Percentiles rank a stretch among this genome's conserved stretches.
These are phyloP conservation scores for Trichoderma sp. DNA, from an alignment of 2,329 filamentous ascomycete genomes.

Conservation along the genomic window DNA sequence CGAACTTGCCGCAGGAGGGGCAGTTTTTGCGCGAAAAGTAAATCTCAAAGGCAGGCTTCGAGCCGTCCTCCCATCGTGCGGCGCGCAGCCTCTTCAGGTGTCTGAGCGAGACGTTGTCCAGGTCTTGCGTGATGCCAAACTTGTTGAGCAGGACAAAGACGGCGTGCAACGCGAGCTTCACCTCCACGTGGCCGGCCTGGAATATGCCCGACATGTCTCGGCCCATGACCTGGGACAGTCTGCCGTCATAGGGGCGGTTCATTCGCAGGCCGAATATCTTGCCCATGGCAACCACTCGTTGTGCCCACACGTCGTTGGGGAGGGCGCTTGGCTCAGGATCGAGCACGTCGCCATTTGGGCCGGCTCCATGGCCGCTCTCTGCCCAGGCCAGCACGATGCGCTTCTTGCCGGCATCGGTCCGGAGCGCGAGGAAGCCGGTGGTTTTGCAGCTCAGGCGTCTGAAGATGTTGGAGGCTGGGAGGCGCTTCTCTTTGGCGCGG, in stretches of 20 bases:
- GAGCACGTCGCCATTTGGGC: conserved; percentile 36
- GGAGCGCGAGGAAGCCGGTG: conserved; percentile 37
- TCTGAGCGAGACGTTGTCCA: conserved; percentile 28
- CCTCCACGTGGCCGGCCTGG: conserved; percentile 43
- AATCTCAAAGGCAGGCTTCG: conserved; percentile 37
- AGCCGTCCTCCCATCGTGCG: conserved; percentile 33
- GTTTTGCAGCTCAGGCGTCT: conserved; percentile 35
- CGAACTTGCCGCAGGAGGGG: conserved; percentile 32
- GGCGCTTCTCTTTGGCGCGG: conserved; percentile 25
- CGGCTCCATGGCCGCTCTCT: conserved; percentile 39
- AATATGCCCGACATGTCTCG: conserved; percentile 33
- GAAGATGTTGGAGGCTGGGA: conserved; percentile 13
- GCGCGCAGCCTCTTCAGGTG: conserved; percentile 32
- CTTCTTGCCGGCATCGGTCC: conserved; percentile 14
- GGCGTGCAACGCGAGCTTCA: conserved; percentile 42
- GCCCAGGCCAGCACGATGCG: conserved; percentile 38
- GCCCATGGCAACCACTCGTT: conserved; percentile 36
- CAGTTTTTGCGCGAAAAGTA: conserved; percentile 43
- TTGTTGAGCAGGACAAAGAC: conserved; percentile 34
- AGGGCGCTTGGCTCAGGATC: conserved; percentile 32
- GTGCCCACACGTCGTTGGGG: conserved; percentile 37
- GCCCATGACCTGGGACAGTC: background rate
- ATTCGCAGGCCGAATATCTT: conserved; percentile 36
- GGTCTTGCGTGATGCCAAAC: conserved; percentile 32
- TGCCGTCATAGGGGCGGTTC: conserved; percentile 35